Percentiles rank a stretch among this genome's conserved stretches.
Conservation (phyloP, 768 basidiomycete species). For the Candolleomyces efflorescens region DNA sequence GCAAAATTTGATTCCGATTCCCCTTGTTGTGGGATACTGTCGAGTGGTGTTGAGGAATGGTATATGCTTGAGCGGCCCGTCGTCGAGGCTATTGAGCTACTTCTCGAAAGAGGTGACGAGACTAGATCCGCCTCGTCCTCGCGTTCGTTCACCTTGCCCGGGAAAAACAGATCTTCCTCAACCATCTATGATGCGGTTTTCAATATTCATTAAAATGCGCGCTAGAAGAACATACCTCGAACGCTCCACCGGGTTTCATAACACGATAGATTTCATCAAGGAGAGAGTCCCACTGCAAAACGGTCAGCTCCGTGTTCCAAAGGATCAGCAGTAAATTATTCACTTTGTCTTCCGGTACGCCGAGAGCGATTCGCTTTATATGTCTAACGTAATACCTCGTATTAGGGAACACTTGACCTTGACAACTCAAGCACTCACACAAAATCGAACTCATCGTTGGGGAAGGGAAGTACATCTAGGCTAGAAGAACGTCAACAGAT, state of each 20-base stretch:
- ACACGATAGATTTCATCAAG: constrained; percentile 69
- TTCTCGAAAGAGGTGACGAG: constrained; percentile 16
- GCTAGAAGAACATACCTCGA: constrained; percentile 44
- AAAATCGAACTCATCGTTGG: constrained; percentile 70
- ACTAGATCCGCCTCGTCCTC: constrained; percentile 22
- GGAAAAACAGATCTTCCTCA: constrained; percentile 74
- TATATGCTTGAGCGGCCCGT: constrained; percentile 1
- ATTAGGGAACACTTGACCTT: constrained; percentile 3
- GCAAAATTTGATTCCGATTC: not conserved
- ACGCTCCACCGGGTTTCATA: constrained; percentile 69
- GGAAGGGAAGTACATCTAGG: constrained; percentile 66
- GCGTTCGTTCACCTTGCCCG: constrained; percentile 45
- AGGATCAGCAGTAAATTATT: constrained; percentile 5
- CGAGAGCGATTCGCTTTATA: constrained; percentile 65
- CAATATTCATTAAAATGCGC: not conserved
- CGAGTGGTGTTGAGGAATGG: not conserved
- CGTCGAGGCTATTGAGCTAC: constrained; percentile 14
- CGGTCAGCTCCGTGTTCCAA: not conserved
- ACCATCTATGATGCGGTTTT: constrained; percentile 41
- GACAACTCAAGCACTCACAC: constrained; percentile 43
- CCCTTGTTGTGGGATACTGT: not conserved
- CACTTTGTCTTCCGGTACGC: constrained; percentile 75
- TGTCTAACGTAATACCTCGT: constrained; percentile 37
- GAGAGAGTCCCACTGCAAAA: constrained; percentile 56
- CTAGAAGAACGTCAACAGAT: constrained; percentile 28